A percentile compares a stretch with the other conserved stretches of the same genome.
phyloP scores from a whole-genome alignment of 2,329 filamentous ascomycete genomes.

The Claviceps sp. region DNA sequence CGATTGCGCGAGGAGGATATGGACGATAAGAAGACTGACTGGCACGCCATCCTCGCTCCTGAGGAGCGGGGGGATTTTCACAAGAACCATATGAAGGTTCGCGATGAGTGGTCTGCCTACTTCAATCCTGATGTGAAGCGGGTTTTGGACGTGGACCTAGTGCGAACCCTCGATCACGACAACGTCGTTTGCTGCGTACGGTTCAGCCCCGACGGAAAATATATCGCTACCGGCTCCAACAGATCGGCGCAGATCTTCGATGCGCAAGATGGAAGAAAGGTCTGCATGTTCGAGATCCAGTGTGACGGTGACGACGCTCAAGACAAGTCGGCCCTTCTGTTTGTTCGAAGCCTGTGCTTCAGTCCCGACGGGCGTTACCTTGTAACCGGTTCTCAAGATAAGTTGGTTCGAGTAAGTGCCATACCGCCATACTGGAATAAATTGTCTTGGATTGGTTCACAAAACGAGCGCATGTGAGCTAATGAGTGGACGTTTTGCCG shows the following conservation, averaged over 20 bases:
- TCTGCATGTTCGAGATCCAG: conserved; percentile 66
- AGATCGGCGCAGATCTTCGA: conserved; percentile 99
- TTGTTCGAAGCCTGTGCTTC: conserved; percentile 97
- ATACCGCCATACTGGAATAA: no score
- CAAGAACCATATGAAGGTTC: conserved; percentile 66
- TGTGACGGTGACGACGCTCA: conserved; percentile 49
- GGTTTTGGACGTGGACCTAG: conserved; percentile 80
- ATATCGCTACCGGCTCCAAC: conserved; percentile 93
- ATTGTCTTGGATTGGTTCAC: no score
- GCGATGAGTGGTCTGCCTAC: conserved; percentile 87
- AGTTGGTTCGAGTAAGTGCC: conserved; percentile 75
- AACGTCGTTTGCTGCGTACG: conserved; percentile 97
- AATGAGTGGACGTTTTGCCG: not conserved
- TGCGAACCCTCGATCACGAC: conserved; percentile 84
- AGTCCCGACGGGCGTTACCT: conserved; percentile 90
- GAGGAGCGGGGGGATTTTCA: no score
- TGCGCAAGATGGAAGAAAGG: conserved; percentile 71
- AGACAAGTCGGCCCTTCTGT: conserved; percentile 80
- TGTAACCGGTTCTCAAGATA: conserved; percentile 93
- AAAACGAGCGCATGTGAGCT: conserved; percentile 3
- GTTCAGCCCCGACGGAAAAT: conserved; percentile 92
- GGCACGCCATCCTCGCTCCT: no score
- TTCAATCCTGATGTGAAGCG: conserved; percentile 90
- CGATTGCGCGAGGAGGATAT: no score
- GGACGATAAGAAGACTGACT: no score